Evolutionary conservation across 2,329 filamentous ascomycete species (phyloP).

Genomic region (Claviceps africana): DNA sequence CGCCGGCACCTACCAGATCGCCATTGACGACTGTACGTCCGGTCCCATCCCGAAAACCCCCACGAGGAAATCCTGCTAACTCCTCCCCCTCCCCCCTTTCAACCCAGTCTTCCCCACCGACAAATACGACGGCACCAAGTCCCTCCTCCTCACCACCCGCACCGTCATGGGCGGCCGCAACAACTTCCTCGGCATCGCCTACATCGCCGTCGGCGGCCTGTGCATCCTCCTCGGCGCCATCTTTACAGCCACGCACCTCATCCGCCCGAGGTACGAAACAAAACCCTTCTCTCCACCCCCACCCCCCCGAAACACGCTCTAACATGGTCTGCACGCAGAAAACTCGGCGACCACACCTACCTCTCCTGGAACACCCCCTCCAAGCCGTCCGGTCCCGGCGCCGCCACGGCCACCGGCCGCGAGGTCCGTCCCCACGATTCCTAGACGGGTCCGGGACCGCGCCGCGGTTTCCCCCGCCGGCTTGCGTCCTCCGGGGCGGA

Average conservation of each 20-base stretch:
- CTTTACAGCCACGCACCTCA: constrained; percentile 80
- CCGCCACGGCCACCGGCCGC: constrained; percentile 40
- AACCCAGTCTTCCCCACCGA: constrained; percentile 70
- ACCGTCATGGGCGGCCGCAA: constrained; percentile 93
- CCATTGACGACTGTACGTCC: constrained; percentile 63
- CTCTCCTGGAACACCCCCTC: constrained; percentile 76
- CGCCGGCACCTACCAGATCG: constrained; percentile 59
- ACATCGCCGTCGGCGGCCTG: constrained; percentile 83
- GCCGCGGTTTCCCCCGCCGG: no score
- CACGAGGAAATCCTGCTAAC: no score
- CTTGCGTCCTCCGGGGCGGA: no score
- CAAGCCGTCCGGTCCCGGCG: constrained; percentile 26
- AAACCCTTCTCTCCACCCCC: no score
- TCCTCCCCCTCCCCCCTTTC: neutral
- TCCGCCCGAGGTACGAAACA: constrained; percentile 62
- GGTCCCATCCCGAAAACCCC: no score
- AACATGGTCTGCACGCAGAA: no score
- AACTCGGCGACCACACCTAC: constrained; percentile 96
- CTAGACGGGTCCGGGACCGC: constrained; percentile 22
- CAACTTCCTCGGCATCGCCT: constrained; percentile 90
- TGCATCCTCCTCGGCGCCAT: constrained; percentile 79
- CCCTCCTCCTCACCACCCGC: constrained; percentile 74
- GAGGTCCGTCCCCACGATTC: constrained; percentile 33
- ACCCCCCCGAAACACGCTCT: no score
- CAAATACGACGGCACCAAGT: constrained; percentile 75